phyloP scores from a whole-genome alignment of 2,329 filamentous ascomycete species.

The Diaporthe sp. region DNA sequence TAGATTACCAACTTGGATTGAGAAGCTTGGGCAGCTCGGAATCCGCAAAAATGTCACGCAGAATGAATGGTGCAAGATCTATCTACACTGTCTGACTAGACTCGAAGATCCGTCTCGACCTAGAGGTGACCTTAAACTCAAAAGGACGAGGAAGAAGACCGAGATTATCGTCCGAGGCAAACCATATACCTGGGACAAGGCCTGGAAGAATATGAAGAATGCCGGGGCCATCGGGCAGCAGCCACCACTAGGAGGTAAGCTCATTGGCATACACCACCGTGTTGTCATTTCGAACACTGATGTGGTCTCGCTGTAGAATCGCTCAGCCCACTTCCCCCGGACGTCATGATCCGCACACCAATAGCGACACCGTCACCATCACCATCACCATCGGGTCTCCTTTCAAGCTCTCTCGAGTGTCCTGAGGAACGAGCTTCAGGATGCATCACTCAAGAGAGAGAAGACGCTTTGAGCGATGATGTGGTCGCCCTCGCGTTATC shows the following conservation, averaged over 20 bases:
- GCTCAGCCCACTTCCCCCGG: background rate
- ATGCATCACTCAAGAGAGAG: background rate
- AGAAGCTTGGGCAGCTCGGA: background rate
- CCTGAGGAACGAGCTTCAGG: background rate
- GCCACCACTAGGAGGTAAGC: no score
- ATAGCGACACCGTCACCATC: background rate
- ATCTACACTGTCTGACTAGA: background rate
- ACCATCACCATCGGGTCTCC: background rate
- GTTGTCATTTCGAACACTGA: background rate
- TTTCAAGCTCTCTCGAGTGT: background rate
- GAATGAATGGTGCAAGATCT: background rate
- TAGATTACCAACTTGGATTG: background rate
- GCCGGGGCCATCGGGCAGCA: no score
- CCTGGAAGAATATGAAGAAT: conserved; percentile 13
- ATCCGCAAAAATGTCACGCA: background rate
- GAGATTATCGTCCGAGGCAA: no score
- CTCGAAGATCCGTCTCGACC: background rate
- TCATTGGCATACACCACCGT: background rate
- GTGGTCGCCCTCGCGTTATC: background rate
- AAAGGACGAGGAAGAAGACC: no score
- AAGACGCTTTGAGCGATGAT: background rate
- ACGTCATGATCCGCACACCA: background rate
- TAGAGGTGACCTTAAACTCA: no score
- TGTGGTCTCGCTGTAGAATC: no score
- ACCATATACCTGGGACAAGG: background rate